phyloP scores from a whole-genome alignment of 2,329 filamentous ascomycete genomes.

The Nemania bipapillata region DNA sequence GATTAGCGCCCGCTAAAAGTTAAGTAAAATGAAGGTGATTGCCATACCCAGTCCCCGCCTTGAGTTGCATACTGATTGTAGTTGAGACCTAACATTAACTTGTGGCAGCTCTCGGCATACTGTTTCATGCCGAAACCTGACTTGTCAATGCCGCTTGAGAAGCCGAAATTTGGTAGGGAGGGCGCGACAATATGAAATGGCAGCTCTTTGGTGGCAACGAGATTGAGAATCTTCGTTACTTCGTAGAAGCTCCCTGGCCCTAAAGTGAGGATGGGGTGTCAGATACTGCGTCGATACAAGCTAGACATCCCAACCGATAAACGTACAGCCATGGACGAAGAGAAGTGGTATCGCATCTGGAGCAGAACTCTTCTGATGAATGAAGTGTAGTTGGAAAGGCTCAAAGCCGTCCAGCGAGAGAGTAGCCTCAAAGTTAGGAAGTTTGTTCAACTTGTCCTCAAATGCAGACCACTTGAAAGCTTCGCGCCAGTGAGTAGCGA shows the following conservation, averaged over 20 bases:
- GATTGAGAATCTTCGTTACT: slow-evolving; percentile 64
- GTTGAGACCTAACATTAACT: slow-evolving; percentile 69
- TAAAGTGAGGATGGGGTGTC: too few relatives aligned
- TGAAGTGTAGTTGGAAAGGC: slow-evolving; percentile 70
- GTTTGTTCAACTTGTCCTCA: slow-evolving; percentile 67
- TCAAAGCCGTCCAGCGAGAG: slow-evolving; percentile 69
- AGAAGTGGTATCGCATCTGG: slow-evolving; percentile 52
- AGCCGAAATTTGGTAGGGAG: slow-evolving; percentile 60
- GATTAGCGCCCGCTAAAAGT: background rate
- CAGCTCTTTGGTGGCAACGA: slow-evolving; percentile 46
- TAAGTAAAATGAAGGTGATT: background rate
- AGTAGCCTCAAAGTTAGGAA: slow-evolving; percentile 67
- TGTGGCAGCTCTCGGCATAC: slow-evolving; percentile 68
- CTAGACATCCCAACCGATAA: too few relatives aligned
- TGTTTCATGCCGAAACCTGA: slow-evolving; percentile 66
- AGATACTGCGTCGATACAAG: too few relatives aligned
- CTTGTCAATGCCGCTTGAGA: slow-evolving; percentile 54
- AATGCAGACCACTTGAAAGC: slow-evolving; percentile 70
- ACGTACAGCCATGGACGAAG: slow-evolving; percentile 53
- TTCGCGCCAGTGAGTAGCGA: slow-evolving; percentile 67
- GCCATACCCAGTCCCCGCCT: slow-evolving; percentile 76
- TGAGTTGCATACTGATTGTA: slow-evolving; percentile 68
- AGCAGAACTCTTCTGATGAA: slow-evolving; percentile 63
- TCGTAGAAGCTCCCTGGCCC: slow-evolving; percentile 71
- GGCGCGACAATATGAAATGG: slow-evolving; percentile 62